Conservation (phyloP, 2,329 filamentous ascomycete species). For the Xylaria sp. region DNA sequence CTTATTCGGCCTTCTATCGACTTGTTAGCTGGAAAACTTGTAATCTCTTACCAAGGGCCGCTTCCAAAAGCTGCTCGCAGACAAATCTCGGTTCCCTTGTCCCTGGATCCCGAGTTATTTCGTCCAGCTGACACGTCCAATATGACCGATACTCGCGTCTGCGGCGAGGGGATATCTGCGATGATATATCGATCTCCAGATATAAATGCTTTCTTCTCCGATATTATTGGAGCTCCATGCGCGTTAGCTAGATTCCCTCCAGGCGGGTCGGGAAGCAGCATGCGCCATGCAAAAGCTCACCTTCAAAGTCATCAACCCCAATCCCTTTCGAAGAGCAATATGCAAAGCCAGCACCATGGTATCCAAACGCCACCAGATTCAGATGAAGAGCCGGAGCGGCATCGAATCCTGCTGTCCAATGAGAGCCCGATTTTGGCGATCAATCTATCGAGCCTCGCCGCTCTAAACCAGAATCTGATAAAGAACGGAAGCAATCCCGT, state of each 20-base stretch:
- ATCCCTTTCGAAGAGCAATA: conserved; percentile 33
- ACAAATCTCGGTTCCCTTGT: conserved; percentile 66
- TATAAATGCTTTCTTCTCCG: conserved; percentile 79
- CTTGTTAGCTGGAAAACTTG: conserved; percentile 68
- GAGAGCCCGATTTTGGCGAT: conserved; percentile 92
- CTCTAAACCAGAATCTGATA: conserved; percentile 75
- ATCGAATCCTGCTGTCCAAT: conserved; percentile 81
- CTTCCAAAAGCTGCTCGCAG: conserved; percentile 22
- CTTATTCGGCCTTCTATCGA: conserved; percentile 79
- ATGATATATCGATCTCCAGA: conserved; percentile 70
- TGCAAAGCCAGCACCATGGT: conserved; percentile 61
- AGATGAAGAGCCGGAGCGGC: conserved; percentile 54
- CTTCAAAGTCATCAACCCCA: conserved; percentile 62
- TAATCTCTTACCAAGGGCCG: conserved; percentile 58
- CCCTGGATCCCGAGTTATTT: conserved; percentile 67
- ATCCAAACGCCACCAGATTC: conserved; percentile 64
- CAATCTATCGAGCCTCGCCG: conserved; percentile 77
- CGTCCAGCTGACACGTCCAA: conserved; percentile 46
- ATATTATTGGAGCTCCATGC: conserved; percentile 77
- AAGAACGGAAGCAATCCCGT: conserved; percentile 67
- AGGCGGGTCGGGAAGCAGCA: conserved; percentile 61
- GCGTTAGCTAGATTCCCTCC: conserved; percentile 83
- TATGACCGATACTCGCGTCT: conserved; percentile 69
- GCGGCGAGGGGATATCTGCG: conserved; percentile 77
- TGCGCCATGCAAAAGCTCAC: conserved; percentile 74